Conservation (phyloP, 2,329 filamentous ascomycete genomes). For the Ceratocystis smalleyi region DNA sequence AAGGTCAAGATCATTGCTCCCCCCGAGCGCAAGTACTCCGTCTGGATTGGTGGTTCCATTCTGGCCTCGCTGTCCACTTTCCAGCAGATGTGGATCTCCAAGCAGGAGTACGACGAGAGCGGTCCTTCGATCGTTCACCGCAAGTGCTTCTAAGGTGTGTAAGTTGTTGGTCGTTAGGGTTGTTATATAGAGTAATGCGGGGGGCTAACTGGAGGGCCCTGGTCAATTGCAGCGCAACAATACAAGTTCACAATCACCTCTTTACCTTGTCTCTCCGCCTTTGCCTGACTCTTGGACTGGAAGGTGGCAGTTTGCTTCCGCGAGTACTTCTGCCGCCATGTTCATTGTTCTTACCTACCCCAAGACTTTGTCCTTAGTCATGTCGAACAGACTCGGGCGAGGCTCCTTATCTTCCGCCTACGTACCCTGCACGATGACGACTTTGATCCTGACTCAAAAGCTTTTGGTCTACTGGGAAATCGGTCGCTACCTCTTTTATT, state of each 20-base stretch:
- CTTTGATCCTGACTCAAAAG: slow-evolving; percentile 15
- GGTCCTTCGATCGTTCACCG: slow-evolving; percentile 98
- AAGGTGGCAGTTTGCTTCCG: not conserved
- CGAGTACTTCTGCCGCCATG: not conserved
- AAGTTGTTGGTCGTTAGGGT: slow-evolving; percentile 13
- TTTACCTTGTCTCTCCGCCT: slow-evolving; percentile 13
- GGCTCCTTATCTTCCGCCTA: not conserved
- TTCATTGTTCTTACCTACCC: not conserved
- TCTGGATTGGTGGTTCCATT: slow-evolving; percentile 99
- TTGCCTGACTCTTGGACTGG: not conserved
- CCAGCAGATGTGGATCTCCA: slow-evolving; percentile 99
- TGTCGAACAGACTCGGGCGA: not conserved
- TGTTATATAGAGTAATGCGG: not conserved
- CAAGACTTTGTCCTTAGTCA: not conserved
- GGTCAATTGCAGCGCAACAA: slow-evolving; percentile 21
- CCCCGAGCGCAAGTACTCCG: slow-evolving; percentile 99
- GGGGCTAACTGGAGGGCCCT: slow-evolving; percentile 20
- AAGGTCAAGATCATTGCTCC: slow-evolving; percentile 99
- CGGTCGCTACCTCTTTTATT: slow-evolving; percentile 10
- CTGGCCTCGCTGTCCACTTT: slow-evolving; percentile 98
- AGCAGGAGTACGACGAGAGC: slow-evolving; percentile 99
- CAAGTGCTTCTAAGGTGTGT: slow-evolving; percentile 97
- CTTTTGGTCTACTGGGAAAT: slow-evolving; percentile 14
- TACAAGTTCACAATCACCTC: slow-evolving; percentile 22
- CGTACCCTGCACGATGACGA: slow-evolving; percentile 10